Conservation (phyloP, 495 filamentous ascomycete genomes). For the Aspergillus bertholletiae region DNA sequence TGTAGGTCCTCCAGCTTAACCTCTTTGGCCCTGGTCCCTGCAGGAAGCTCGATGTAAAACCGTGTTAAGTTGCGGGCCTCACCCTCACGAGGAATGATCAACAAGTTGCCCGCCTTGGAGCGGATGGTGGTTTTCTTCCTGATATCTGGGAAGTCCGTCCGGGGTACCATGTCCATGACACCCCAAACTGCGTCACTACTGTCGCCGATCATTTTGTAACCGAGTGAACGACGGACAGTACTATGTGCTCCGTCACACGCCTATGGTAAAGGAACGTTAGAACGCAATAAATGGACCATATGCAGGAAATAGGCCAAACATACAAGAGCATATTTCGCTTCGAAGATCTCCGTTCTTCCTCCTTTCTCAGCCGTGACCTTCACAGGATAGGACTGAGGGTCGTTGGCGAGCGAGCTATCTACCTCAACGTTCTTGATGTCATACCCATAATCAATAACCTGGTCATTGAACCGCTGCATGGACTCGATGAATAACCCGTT, state of each 20-base stretch:
- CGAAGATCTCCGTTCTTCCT: slow-evolving; percentile 49
- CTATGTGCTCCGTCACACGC: slow-evolving; percentile 81
- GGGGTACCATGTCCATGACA: slow-evolving; percentile 77
- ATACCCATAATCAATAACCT: slow-evolving; percentile 59
- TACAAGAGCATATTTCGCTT: slow-evolving; percentile 68
- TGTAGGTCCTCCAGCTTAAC: slow-evolving; percentile 53
- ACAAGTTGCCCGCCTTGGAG: slow-evolving; percentile 54
- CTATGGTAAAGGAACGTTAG: slow-evolving; percentile 22
- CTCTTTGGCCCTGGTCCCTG: slow-evolving; percentile 41
- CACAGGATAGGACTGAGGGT: slow-evolving; percentile 49
- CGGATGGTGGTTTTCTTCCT: slow-evolving; percentile 64
- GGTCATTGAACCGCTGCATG: slow-evolving; percentile 40
- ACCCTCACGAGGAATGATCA: slow-evolving; percentile 72
- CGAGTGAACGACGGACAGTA: slow-evolving; percentile 61
- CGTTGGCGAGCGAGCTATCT: slow-evolving; percentile 34
- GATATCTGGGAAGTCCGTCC: slow-evolving; percentile 81
- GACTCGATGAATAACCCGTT: slow-evolving; percentile 58
- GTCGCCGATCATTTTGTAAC: slow-evolving; percentile 71
- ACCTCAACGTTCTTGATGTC: slow-evolving; percentile 53
- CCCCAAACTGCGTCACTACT: slow-evolving; percentile 73
- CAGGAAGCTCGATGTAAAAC: slow-evolving; percentile 67
- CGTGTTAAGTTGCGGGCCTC: slow-evolving; percentile 59
- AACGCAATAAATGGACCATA: neutral
- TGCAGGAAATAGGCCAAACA: slow-evolving; percentile 20
- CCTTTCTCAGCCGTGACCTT: slow-evolving; percentile 49